Conservation (phyloP, 2,329 filamentous ascomycete species). For the Akanthomyces lecanii region DNA sequence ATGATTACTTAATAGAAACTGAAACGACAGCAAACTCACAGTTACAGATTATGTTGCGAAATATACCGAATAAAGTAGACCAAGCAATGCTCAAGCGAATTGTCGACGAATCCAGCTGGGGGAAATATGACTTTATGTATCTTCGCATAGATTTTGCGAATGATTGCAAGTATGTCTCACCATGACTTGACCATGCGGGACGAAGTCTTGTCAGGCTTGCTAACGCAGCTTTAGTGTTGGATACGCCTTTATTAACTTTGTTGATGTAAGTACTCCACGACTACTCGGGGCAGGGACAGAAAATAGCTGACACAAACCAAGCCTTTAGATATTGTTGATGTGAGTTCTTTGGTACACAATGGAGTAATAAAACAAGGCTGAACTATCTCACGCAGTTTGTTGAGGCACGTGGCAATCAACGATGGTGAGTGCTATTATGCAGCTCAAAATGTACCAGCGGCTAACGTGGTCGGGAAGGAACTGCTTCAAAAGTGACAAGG, state of each 20-base stretch:
- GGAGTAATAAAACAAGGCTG: not conserved
- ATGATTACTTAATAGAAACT: constrained; percentile 28
- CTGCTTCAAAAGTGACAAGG: constrained; percentile 77
- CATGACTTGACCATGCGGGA: too few species aligned
- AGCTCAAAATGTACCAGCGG: not conserved
- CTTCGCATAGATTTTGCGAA: constrained; percentile 84
- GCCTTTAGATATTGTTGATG: constrained; percentile 69
- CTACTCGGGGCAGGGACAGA: not conserved
- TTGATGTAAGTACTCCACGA: constrained; percentile 55
- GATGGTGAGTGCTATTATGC: constrained; percentile 48
- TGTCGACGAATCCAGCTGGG: constrained; percentile 72
- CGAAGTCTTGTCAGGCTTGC: not conserved
- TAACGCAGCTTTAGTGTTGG: constrained; percentile 62
- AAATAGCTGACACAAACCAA: constrained; percentile 38
- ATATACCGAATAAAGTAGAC: constrained; percentile 88
- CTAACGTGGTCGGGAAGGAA: constrained; percentile 49
- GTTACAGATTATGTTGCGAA: constrained; percentile 80
- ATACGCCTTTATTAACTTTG: constrained; percentile 96
- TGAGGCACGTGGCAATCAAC: constrained; percentile 62
- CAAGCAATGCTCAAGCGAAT: constrained; percentile 72
- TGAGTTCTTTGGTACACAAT: constrained; percentile 34
- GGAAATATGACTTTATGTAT: constrained; percentile 93
- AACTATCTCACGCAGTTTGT: constrained; percentile 57
- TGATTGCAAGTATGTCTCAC: constrained; percentile 65
- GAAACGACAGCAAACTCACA: constrained; percentile 15